Percentiles rank a stretch among this genome's conserved stretches.
These are phyloP conservation scores for Gyrodon lividus DNA, from an alignment of 768 basidiomycete genomes.

Conservation along the genomic window DNA sequence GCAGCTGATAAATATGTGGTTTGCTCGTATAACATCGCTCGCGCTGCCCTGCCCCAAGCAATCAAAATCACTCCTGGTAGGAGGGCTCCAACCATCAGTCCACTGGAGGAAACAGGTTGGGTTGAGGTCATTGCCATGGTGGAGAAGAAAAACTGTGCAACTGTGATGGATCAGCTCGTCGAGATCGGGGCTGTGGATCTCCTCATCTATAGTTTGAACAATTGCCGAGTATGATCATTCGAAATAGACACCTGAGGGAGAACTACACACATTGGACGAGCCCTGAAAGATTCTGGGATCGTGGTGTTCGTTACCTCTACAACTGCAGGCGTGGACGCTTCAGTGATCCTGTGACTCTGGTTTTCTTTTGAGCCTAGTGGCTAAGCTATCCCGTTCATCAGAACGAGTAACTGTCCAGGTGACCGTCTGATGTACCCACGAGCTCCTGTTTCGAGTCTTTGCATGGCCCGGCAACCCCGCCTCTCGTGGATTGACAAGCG, in stretches of 20 bases:
- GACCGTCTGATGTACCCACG: no score
- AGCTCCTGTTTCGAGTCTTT: no score
- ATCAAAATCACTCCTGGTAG: constrained; percentile 82
- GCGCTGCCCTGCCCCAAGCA: constrained; percentile 60
- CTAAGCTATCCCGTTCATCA: no score
- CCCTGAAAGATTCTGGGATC: no score
- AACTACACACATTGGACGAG: neutral
- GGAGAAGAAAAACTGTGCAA: constrained; percentile 74
- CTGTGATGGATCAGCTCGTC: constrained; percentile 86
- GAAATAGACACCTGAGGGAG: neutral
- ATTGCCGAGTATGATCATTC: constrained; percentile 74
- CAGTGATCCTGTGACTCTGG: no score
- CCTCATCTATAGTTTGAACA: constrained; percentile 84
- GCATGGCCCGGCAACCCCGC: no score
- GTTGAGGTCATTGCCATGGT: constrained; percentile 93
- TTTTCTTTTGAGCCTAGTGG: no score
- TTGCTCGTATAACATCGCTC: constrained; percentile 89
- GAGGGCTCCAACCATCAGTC: constrained; percentile 83
- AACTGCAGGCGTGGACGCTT: no score
- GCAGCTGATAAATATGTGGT: constrained; percentile 85
- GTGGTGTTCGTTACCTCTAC: no score
- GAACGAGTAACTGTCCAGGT: no score
- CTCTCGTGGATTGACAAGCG: no score
- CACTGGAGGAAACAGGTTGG: constrained; percentile 83
- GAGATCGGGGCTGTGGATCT: constrained; percentile 88